Conservation (phyloP, 2,329 filamentous ascomycete genomes). For the Lithohypha guttulata region DNA sequence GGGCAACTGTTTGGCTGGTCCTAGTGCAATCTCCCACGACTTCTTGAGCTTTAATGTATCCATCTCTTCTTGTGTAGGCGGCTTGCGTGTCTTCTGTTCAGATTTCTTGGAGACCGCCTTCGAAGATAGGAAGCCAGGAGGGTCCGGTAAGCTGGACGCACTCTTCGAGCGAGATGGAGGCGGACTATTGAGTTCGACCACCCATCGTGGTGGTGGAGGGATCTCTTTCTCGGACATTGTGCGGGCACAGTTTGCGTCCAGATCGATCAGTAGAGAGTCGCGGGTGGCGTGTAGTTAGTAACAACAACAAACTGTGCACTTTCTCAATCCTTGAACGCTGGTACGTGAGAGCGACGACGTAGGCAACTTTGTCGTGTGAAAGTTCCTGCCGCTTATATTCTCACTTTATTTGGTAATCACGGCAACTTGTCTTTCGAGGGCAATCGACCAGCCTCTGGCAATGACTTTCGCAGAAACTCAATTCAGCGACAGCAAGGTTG, state of each 20-base stretch:
- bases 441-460: too few relatives aligned
- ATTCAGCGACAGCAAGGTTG: too few relatives aligned
- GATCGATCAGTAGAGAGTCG: too few relatives aligned
- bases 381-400: too few relatives aligned
- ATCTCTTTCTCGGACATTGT: conserved; percentile 11
- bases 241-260: background rate
- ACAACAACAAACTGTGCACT: too few relatives aligned
- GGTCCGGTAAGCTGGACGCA: conserved; percentile 59
- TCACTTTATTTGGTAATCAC: too few relatives aligned
- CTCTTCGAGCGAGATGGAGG: conserved; percentile 57
- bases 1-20: conserved; percentile 82
- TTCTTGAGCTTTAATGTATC: conserved; percentile 96
- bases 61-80: conserved; percentile 55
- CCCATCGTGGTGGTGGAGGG: conserved; percentile 63
- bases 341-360: too few relatives aligned
- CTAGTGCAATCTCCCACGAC: conserved; percentile 93
- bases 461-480: too few relatives aligned
- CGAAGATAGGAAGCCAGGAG: conserved; percentile 65
- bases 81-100: conserved; percentile 22
- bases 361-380: too few relatives aligned
- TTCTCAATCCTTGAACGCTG: too few relatives aligned
- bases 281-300: too few relatives aligned
- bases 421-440: too few relatives aligned
- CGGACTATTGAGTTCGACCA: conserved; percentile 63
- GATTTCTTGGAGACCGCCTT: conserved; percentile 32